A percentile compares a stretch with the other conserved stretches of the same genome.
Conservation (phyloP, 108 stramenopile species). For the Cyclostephanos tholiformis region DNA sequence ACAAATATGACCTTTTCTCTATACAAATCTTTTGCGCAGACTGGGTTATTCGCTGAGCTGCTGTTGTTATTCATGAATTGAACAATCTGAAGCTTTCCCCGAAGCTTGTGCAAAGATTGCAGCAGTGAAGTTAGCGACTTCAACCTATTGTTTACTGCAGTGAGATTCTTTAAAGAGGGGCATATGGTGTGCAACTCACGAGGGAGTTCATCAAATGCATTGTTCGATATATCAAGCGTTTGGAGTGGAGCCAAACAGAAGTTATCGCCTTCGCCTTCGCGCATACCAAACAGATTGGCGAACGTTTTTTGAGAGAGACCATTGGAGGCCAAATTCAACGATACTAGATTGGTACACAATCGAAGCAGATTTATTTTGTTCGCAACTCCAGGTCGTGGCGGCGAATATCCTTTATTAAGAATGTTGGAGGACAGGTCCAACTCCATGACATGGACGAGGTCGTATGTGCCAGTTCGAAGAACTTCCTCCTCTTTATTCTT, state of each 20-base stretch:
- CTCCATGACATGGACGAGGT: slow-evolving; percentile 28
- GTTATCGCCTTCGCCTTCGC: background rate
- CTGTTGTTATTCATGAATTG: slow-evolving; percentile 11
- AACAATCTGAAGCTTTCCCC: slow-evolving; percentile 19
- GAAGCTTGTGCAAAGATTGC: slow-evolving; percentile 28
- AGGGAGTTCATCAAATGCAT: slow-evolving; percentile 33
- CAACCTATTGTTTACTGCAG: slow-evolving; percentile 24
- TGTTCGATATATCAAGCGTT: slow-evolving; percentile 43
- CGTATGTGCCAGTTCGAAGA: background rate
- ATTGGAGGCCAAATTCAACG: slow-evolving; percentile 38
- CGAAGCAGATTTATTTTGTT: slow-evolving; percentile 21
- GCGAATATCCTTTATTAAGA: slow-evolving; percentile 38
- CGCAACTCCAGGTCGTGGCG: slow-evolving; percentile 3
- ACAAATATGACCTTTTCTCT: slow-evolving; percentile 48
- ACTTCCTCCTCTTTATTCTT: slow-evolving; percentile 6
- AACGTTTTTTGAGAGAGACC: slow-evolving; percentile 35
- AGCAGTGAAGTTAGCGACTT: slow-evolving; percentile 31
- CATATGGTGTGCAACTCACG: slow-evolving; percentile 1
- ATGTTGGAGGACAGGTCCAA: slow-evolving; percentile 41
- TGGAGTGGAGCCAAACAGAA: slow-evolving; percentile 18
- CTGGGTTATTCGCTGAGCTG: slow-evolving; percentile 29
- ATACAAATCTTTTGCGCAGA: slow-evolving; percentile 30
- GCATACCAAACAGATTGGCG: background rate
- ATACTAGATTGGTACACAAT: slow-evolving; percentile 15
- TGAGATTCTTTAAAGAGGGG: slow-evolving; percentile 26